Conservation (phyloP, 805 yeast genomes). For the Candida lessepsii region DNA sequence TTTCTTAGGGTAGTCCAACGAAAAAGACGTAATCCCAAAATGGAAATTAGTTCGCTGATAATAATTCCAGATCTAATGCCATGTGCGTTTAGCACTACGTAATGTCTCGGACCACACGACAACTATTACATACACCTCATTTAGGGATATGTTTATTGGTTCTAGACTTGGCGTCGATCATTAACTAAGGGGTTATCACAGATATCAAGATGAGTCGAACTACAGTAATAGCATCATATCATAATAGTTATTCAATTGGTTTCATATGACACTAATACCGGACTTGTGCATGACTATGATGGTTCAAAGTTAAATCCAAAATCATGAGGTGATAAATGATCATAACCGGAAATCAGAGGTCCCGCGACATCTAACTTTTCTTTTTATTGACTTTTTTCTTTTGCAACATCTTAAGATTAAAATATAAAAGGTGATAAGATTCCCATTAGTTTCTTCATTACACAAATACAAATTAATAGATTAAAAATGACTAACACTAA, state of each 20-base stretch:
- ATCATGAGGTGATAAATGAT: neutral
- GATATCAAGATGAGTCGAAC: too few species aligned
- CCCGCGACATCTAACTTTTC: neutral
- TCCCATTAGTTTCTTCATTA: neutral
- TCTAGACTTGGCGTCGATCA: too few species aligned
- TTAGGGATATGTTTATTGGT: neutral
- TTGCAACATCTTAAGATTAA: neutral
- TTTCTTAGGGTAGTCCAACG: neutral
- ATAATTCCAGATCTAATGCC: slow-evolving; percentile 4
- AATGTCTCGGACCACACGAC: slow-evolving; percentile 6
- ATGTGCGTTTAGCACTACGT: slow-evolving; percentile 4
- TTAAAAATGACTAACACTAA: slow-evolving; percentile 31
- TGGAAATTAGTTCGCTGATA: slow-evolving; percentile 2
- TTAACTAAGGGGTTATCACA: too few species aligned
- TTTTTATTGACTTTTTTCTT: slow-evolving; percentile 2
- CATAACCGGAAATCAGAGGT: neutral
- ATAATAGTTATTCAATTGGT: too few species aligned
- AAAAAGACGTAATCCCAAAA: neutral
- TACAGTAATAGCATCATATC: too few species aligned
- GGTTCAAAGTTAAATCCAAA: neutral
- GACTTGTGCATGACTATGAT: too few species aligned
- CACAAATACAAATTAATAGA: slow-evolving; percentile 11
- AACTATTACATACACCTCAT: neutral
- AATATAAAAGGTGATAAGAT: slow-evolving; percentile 4
- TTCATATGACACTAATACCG: too few species aligned